phyloP scores from a whole-genome alignment of 176 grass and related monocot species.

The Tillandsia leiboldiana region DNA sequence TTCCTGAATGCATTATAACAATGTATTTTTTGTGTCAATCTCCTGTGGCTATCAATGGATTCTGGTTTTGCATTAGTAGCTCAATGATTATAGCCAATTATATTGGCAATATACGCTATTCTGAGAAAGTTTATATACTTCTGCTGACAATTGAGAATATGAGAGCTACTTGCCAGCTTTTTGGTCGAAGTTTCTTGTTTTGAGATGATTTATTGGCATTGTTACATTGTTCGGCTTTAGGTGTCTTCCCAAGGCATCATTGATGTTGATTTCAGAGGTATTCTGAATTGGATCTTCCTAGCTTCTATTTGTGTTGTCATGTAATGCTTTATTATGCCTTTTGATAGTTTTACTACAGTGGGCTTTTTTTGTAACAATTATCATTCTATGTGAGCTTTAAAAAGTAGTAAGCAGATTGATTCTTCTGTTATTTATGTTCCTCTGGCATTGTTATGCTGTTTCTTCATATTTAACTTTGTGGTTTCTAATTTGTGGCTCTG shows the following conservation, averaged over 20 bases:
- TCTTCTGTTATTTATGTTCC: neutral
- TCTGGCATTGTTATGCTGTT: no score
- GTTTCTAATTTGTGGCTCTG: slow-evolving; percentile 3
- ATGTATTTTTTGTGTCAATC: neutral
- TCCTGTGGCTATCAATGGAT: neutral
- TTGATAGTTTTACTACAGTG: no score
- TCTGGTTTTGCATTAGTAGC: slow-evolving; percentile 5
- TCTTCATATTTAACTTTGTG: neutral
- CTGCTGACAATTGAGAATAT: slow-evolving; percentile 6
- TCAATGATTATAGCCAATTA: slow-evolving; percentile 32
- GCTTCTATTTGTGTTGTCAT: no score
- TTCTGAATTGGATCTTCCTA: no score
- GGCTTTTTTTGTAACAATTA: no score
- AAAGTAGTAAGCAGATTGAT: no score
- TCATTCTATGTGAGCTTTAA: no score
- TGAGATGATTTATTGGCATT: neutral
- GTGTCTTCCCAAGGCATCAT: neutral
- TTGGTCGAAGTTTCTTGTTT: neutral
- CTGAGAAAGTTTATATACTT: slow-evolving; percentile 16
- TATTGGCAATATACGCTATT: slow-evolving; percentile 47
- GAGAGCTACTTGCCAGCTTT: neutral
- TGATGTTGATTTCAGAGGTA: no score
- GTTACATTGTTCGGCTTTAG: neutral
- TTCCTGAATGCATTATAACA: neutral
- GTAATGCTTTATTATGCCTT: no score